A percentile compares a stretch with the other conserved stretches of the same genome.
Conservation (phyloP, 805 yeast genomes). For the Candida hungchunana region DNA sequence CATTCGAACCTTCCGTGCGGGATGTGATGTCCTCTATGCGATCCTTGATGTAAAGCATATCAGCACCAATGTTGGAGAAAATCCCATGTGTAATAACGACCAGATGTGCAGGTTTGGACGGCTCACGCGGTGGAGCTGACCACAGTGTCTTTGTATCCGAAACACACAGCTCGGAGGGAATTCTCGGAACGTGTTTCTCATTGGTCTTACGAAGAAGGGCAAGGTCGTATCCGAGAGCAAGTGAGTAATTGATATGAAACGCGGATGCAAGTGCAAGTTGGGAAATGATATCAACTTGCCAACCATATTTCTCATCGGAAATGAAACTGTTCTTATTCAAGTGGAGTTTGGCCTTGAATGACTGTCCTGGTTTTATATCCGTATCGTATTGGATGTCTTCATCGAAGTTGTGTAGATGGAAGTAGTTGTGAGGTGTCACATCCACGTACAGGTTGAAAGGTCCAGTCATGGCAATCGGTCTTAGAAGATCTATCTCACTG, state of each 20-base stretch:
- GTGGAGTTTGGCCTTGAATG: conserved; percentile 51
- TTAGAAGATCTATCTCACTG: conserved; percentile 61
- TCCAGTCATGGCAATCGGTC: conserved; percentile 86
- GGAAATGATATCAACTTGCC: conserved; percentile 78
- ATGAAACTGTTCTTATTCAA: conserved; percentile 42
- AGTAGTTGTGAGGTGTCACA: conserved; percentile 63
- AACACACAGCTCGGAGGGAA: conserved; percentile 25
- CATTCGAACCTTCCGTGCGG: conserved; percentile 34
- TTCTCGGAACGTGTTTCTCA: background rate
- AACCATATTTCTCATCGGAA: conserved; percentile 40
- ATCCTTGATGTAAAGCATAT: conserved; percentile 84
- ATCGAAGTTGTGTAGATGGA: conserved; percentile 40
- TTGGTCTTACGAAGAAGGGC: conserved; percentile 16
- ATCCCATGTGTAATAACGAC: conserved; percentile 89
- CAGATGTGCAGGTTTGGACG: conserved; percentile 64
- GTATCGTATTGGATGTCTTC: conserved; percentile 43
- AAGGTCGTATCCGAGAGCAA: conserved; percentile 50
- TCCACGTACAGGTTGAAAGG: conserved; percentile 87
- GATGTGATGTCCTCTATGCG: conserved; percentile 47
- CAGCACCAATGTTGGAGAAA: conserved; percentile 86
- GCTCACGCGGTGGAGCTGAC: conserved; percentile 57
- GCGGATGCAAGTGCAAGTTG: conserved; percentile 72
- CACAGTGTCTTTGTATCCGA: conserved; percentile 68
- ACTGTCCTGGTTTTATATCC: conserved; percentile 67
- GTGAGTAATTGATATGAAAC: conserved; percentile 64